Conservation (phyloP, 2,329 filamentous ascomycete genomes). For the Penicillium sumatraense region DNA sequence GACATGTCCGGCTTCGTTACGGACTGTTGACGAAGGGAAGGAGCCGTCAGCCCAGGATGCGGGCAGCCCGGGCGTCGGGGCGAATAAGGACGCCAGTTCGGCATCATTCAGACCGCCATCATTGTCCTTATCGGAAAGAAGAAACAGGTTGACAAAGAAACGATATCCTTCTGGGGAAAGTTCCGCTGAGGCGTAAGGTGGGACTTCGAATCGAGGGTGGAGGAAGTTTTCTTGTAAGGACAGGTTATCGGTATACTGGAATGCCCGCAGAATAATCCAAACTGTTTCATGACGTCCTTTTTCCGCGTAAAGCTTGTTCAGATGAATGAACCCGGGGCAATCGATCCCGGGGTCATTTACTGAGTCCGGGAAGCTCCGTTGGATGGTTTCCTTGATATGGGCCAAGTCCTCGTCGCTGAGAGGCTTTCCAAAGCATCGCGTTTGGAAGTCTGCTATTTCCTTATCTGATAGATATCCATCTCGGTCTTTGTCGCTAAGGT, state of each 20-base stretch:
- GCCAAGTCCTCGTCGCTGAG: slow-evolving; percentile 79
- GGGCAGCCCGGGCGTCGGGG: slow-evolving; percentile 88
- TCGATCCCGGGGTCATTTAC: slow-evolving; percentile 75
- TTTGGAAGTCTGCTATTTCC: slow-evolving; percentile 90
- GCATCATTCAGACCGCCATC: slow-evolving; percentile 88
- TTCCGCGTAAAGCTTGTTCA: slow-evolving; percentile 96
- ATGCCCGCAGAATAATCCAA: slow-evolving; percentile 94
- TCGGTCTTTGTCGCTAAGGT: slow-evolving; percentile 93
- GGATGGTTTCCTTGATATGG: slow-evolving; percentile 88
- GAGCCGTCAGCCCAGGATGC: slow-evolving; percentile 83
- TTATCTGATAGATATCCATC: slow-evolving; percentile 89
- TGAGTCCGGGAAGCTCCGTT: slow-evolving; percentile 67
- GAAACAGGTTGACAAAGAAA: slow-evolving; percentile 95
- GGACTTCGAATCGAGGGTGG: slow-evolving; percentile 91
- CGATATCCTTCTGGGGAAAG: slow-evolving; percentile 92
- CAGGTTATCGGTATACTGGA: slow-evolving; percentile 94
- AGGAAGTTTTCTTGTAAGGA: slow-evolving; percentile 90
- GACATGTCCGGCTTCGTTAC: slow-evolving; percentile 92
- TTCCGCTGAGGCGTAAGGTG: slow-evolving; percentile 89
- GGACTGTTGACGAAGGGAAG: slow-evolving; percentile 91
- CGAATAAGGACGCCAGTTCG: slow-evolving; percentile 85
- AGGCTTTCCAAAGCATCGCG: slow-evolving; percentile 88
- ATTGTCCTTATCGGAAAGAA: slow-evolving; percentile 96
- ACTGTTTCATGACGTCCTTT: slow-evolving; percentile 98
- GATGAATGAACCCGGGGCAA: slow-evolving; percentile 78